Evolutionary conservation across 129 eudicot genomes (phyloP).

Genomic region (Solidago caesia): DNA sequence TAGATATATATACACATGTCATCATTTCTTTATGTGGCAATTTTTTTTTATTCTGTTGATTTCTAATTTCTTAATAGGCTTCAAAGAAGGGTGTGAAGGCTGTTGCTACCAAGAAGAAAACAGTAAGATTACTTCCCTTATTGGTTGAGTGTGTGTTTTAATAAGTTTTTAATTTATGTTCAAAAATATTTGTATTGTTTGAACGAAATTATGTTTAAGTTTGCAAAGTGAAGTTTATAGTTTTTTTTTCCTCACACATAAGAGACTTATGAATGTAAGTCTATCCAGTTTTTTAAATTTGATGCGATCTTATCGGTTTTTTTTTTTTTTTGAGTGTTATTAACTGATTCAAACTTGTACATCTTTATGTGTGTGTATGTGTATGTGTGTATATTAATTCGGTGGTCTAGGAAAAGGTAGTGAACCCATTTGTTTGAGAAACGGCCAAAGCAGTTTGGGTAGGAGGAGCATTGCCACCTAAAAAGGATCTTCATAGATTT

Average conservation of each 20-base stretch:
- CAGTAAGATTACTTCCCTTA: conserved; percentile 23
- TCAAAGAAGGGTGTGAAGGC: conserved; percentile 78
- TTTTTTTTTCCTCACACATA: too few relatives aligned
- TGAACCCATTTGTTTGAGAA: conserved; percentile 73
- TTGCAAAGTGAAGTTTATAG: too few relatives aligned
- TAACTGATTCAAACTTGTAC: background rate
- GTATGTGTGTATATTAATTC: background rate
- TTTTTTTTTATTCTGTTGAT: background rate
- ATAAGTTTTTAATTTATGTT: background rate
- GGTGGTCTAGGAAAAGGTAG: conserved; percentile 44
- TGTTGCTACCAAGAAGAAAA: conserved; percentile 63
- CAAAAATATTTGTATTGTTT: too few relatives aligned
- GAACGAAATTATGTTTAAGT: background rate
- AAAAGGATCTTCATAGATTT: conserved; percentile 72
- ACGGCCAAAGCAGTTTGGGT: conserved; percentile 82
- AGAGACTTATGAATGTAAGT: too few relatives aligned
- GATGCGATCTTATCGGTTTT: too few relatives aligned
- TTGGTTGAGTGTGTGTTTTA: background rate
- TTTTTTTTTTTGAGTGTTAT: too few relatives aligned
- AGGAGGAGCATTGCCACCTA: conserved; percentile 92
- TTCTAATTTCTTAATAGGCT: conserved; percentile 39
- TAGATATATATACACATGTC: too few relatives aligned
- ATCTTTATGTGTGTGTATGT: background rate
- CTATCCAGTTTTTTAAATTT: too few relatives aligned
- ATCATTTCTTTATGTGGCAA: background rate